Base-by-base conservation (phyloP, 2,329 filamentous ascomycete genomes). In the Botrytis pseudocinerea region DNA sequence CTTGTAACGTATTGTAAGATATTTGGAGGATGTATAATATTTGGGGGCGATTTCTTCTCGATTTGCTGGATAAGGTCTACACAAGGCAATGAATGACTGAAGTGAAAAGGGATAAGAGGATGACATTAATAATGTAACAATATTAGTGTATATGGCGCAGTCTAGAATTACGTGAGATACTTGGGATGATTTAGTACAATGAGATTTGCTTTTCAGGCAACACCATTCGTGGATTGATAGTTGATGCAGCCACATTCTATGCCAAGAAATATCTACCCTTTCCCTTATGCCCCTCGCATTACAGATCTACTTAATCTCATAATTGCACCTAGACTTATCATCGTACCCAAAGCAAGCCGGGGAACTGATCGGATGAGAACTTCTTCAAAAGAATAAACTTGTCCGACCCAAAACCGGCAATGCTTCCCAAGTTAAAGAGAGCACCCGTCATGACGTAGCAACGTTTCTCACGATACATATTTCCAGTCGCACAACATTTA, bases 191-290 rank as follows among this genome's bases (percentile, higher is more conserved):
- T 54, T 1, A 32, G 48, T 16, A 42, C 35, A 35, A n/a, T 68
- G n/a, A 32, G 48, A 57, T 28, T 68, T 18, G 51, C 51, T n/a
- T 68, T n/a, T 32, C 25, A 68, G 48, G 65, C 48, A 68, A 28
- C 65, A 68, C 20, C 22, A 22, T 25, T 42, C 48, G 32, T 12
- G 25, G 63, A 32, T 48, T 22, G 10, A 18, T 28, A 32, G 9
- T 4, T 20, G 32, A 57, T 57, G 35, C 25, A 28, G 32, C 28
- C 28, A 18, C 5, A 25, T 65, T 25, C 18, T 4, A 1, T 5
- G 6, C 6, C 10, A 42, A 42, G 22, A 20, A 8, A 18, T 6
- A 40, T 22, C 25, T 22, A 6, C 12, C 18, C 18, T 22, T 2
- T 16, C 18, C 38, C 5, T 42, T 68, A 22, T 4, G 9, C 14